Percentiles rank a stretch among this genome's conserved stretches.
These are phyloP conservation scores for Oldenlandia corymbosa DNA, from an alignment of 257 asterid genomes.

Conservation along the genomic window DNA sequence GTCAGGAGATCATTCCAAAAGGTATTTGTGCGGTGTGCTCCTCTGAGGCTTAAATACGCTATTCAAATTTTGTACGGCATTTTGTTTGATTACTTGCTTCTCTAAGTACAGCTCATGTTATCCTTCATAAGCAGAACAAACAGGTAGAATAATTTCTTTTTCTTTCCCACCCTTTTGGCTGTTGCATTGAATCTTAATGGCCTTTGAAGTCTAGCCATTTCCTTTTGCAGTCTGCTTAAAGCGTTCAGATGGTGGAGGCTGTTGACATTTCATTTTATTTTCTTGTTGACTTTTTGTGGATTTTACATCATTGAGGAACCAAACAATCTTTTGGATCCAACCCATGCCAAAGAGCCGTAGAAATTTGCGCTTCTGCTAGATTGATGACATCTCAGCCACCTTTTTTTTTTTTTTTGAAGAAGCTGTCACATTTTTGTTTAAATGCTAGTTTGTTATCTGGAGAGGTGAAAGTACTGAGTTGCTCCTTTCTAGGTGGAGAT, in stretches of 20 bases:
- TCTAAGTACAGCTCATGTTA: slow-evolving; percentile 18
- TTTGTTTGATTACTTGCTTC: slow-evolving; percentile 20
- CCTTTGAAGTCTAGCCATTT: slow-evolving; percentile 13
- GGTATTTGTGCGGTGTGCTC: no score
- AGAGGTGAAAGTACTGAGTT: no score
- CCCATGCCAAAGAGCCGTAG: no score
- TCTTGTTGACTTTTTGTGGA: background rate
- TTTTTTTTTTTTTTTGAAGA: no score
- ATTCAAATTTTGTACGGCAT: background rate
- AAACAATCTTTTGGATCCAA: no score
- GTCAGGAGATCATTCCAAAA: slow-evolving; percentile 1
- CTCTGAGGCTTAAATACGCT: slow-evolving; percentile 1
- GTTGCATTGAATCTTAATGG: background rate
- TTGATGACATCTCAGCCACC: no score
- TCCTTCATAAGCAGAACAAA: slow-evolving; percentile 11
- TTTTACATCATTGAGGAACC: background rate
- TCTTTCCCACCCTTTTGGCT: background rate
- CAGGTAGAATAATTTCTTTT: slow-evolving; percentile 16
- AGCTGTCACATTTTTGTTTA: no score
- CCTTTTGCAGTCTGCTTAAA: slow-evolving; percentile 24
- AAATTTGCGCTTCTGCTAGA: no score
- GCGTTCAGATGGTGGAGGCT: slow-evolving; percentile 16
- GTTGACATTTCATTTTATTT: background rate
- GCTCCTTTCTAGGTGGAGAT: no score
- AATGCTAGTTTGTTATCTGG: no score